Base-by-base conservation (phyloP, 805 yeast genomes). In the Teunomyces tritomae region DNA sequence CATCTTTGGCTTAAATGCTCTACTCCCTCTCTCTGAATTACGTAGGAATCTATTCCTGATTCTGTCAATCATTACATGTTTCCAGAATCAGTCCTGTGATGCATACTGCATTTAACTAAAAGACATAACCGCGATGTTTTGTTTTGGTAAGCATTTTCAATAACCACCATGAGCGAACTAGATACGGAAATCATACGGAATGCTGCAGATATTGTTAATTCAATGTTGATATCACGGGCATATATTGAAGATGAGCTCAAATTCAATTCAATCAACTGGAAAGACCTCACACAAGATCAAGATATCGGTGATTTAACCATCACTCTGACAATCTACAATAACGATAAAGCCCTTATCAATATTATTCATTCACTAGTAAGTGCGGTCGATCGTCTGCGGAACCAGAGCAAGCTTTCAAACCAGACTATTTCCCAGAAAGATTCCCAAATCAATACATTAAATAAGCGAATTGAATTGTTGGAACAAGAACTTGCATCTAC, bases 161-260 rank as follows among this genome's bases (percentile, higher is more conserved):
- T 7, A 29, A 14, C 36, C 9, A 26, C 24, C 29, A 49, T 50
- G 49, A 46, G 51, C 3, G 54, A 57, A 40, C 54, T 64, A 17
- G 69, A 68, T 50, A 58, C 57, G 44, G 71, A 67, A 34, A 60
- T 71, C 17, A 63, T 72, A 16, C 51, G 51, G 14, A 67, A 63
- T 52, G 77, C 76, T 4, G 63, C 76, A 3, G 65, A 67, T 8
- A 53, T 68, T 8, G 54, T 73, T 37, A 73, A 73, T 49, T 55
- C 67, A 3, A 64, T 63, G 28, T 61, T 73, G 20, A 35, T 58
- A 1, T 56, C 71, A 34, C 64, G 71, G 44, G 74, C 74, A 3
- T 71, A 68, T 46, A 62, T 65, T 10, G 60, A 59, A 27, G 53
- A 59, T 5, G 61, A 64, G 24, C 55, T 73, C 14, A 52, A 61